Evolutionary conservation across 2,329 filamentous ascomycete species (phyloP), one percentile per base, ranked within the genome.

Genomic region (Cytospora chrysosperma): DNA sequence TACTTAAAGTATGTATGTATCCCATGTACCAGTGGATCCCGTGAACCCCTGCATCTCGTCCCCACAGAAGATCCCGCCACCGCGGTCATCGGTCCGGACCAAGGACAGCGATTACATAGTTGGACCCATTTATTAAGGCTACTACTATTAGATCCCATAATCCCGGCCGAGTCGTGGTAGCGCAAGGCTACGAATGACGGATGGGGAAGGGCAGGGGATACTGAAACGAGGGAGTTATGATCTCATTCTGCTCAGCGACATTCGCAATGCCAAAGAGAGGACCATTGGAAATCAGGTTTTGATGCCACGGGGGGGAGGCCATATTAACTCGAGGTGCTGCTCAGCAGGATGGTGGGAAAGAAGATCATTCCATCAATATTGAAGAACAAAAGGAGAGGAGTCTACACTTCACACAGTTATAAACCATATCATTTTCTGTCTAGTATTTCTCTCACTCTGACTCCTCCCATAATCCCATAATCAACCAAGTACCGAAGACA

Each of bases 381-480:
- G 43, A 47, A 50, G 19, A 43, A 47, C 32, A 28, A 55, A 30
- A 47, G 49, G 50, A 60, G 43, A 50, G 51, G 55, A n/a, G n/a
- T n/a, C n/a, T n/a, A n/a, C 26, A 15, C 53, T 26, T 28, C 47
- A 61, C 54, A 49, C 40, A 32, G 24, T 3, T 27, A 6, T 19
- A 24, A 43, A 2, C 3, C n/a, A n/a, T n/a, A n/a, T n/a, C n/a
- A n/a, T n/a, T n/a, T 43, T 1, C 28, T 40, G 26, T 54, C 53
- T 21, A 37, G n/a, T n/a, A 21, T 17, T 34, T n/a, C 37, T 37
- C 50, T 47, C 32, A n/a, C 58, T 32, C 56, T 34, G 27, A 32
- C 52, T n/a, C 61, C 24, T 26, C 4, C n/a, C 47, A 63, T 50
- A 60, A 27, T 69, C 50, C n/a, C 61, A 59, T 70, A 69, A 68